A percentile compares a stretch with the other conserved stretches of the same genome.
Conservation (phyloP, 805 yeast genomes). For the Henningerozyma blattae region DNA sequence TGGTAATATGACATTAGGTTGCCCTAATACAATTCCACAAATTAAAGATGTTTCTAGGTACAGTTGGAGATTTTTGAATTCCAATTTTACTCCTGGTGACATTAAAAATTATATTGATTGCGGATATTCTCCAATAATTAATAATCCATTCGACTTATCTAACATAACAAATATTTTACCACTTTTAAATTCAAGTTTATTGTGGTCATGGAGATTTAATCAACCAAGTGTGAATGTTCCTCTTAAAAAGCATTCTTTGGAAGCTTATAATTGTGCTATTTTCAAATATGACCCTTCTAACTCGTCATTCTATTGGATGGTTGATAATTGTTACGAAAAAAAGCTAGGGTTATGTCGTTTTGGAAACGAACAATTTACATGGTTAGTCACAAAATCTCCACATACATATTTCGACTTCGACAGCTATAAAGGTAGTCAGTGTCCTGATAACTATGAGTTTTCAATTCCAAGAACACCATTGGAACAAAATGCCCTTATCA, state of each 20-base stretch:
- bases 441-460: constrained; percentile 29
- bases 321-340: constrained; percentile 51
- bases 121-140: constrained; percentile 62
- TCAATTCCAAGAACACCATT: constrained; percentile 39
- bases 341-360: constrained; percentile 47
- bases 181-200: constrained; percentile 23
- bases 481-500: constrained; percentile 27
- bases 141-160: constrained; percentile 17
- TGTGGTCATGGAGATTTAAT: constrained; percentile 68
- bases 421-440: constrained; percentile 15
- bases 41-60: constrained; percentile 7
- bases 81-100: constrained; percentile 30
- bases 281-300: constrained; percentile 14
- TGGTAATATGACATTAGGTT: constrained; percentile 11
- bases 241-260: constrained; percentile 11
- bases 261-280: constrained; percentile 37
- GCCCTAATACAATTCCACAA: constrained; percentile 10
- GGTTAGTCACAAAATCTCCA: constrained; percentile 29
- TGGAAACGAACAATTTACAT: constrained; percentile 26
- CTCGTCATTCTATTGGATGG: constrained; percentile 41
- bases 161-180: constrained; percentile 20
- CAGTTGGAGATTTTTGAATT: constrained; percentile 31
- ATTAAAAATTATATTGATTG: constrained; percentile 32
- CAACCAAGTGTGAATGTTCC: constrained; percentile 32
- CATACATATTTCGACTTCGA: constrained; percentile 33